A percentile compares a stretch with the other conserved stretches of the same genome.
Conservation (phyloP, 2,329 filamentous ascomycete species). For the Pezicula neosporulosa region DNA sequence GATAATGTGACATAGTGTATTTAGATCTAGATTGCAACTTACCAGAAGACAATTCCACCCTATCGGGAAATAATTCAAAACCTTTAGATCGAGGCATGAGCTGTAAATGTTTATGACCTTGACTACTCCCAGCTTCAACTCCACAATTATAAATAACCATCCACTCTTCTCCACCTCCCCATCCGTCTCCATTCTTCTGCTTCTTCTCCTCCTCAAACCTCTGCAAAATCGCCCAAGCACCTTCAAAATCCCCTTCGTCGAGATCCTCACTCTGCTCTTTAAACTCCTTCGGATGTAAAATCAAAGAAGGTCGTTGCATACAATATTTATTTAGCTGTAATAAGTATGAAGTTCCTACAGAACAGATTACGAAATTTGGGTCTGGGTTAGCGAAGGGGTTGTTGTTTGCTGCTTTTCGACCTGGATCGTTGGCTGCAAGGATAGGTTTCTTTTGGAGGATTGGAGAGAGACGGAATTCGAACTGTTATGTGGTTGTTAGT, state of each 20-base stretch:
- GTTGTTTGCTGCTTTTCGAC: constrained; percentile 15
- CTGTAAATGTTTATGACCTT: constrained; percentile 43
- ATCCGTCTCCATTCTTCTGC: no score
- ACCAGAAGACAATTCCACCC: constrained; percentile 3
- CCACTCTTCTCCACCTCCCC: constrained; percentile 13
- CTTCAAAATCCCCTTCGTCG: constrained; percentile 31
- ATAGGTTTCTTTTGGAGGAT: constrained; percentile 16
- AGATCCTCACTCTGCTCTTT: constrained; percentile 34
- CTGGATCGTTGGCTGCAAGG: constrained; percentile 20
- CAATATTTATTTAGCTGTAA: constrained; percentile 35
- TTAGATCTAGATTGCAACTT: neutral
- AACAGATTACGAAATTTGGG: constrained; percentile 26
- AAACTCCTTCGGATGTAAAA: constrained; percentile 36
- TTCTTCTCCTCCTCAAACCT: constrained; percentile 14
- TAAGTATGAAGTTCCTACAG: constrained; percentile 26
- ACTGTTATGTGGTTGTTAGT: constrained; percentile 9
- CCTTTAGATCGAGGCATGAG: constrained; percentile 31
- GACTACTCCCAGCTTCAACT: constrained; percentile 36
- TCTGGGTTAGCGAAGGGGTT: constrained; percentile 27
- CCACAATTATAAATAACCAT: constrained; percentile 44
- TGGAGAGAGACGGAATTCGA: constrained; percentile 25
- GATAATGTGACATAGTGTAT: no score
- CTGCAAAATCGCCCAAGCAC: constrained; percentile 33
- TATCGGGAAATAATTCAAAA: constrained; percentile 19
- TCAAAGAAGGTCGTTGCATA: constrained; percentile 31